Conservation (phyloP, 2,329 filamentous ascomycete species). For the Colletotrichum musicola region DNA sequence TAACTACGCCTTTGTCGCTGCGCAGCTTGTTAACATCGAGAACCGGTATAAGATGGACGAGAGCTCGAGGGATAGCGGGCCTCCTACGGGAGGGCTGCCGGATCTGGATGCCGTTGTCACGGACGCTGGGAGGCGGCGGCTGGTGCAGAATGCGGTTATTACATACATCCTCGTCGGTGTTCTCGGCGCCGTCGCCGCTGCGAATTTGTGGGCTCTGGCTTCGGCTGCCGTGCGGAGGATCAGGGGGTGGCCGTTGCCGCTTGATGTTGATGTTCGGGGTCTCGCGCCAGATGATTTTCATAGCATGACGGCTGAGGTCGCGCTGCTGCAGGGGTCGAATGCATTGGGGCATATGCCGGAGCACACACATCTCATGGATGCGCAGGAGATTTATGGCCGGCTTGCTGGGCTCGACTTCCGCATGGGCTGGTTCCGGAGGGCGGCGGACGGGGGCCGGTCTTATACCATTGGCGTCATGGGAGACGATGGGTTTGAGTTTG, state of each 20-base stretch:
- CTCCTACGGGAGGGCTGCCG: not conserved
- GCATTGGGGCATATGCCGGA: not conserved
- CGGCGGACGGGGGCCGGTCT: not conserved
- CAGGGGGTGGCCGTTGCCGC: not conserved
- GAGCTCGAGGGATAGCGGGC: not conserved
- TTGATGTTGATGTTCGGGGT: not conserved
- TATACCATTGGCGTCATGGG: slow-evolving; percentile 1
- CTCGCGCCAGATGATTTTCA: not conserved
- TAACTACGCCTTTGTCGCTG: not conserved
- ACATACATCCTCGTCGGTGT: not conserved
- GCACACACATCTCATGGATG: not conserved
- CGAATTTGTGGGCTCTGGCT: not conserved
- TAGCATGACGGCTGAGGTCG: not conserved
- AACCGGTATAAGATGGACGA: not conserved
- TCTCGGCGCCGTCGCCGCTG: not conserved
- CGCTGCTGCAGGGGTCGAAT: slow-evolving; percentile 7
- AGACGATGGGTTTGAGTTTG: not conserved
- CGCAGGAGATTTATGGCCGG: not conserved
- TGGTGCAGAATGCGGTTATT: not conserved
- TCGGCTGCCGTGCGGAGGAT: not conserved
- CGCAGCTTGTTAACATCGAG: slow-evolving; percentile 12
- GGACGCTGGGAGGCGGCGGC: not conserved
- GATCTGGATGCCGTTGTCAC: not conserved
- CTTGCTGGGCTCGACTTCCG: not conserved
- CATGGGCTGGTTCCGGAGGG: slow-evolving; percentile 1